Evolutionary conservation across 352 stramenopile species (phyloP).

Genomic region (Phytophthora hybrid): DNA sequence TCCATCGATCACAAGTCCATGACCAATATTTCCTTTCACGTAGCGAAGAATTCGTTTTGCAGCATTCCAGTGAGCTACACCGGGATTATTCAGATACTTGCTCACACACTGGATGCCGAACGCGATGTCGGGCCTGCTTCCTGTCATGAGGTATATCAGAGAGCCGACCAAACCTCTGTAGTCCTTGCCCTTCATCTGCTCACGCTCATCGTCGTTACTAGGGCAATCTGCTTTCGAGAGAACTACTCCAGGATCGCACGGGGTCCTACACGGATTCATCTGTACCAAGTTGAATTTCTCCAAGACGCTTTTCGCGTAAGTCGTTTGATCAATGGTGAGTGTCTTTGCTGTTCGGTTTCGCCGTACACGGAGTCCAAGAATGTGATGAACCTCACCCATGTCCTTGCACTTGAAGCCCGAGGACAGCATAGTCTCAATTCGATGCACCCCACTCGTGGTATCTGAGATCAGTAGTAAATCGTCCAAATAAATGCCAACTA

Average conservation of each 20-base stretch:
- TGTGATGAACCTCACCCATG: constrained; percentile 18
- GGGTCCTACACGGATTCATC: background rate
- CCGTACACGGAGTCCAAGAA: constrained; percentile 2
- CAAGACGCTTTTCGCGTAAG: constrained; percentile 12
- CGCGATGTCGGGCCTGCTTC: constrained; percentile 21
- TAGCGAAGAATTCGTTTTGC: too few species aligned
- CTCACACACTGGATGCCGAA: constrained; percentile 13
- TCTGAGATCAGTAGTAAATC: constrained; percentile 17
- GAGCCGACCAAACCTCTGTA: constrained; percentile 20
- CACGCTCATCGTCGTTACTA: background rate
- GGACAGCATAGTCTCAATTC: constrained; percentile 7
- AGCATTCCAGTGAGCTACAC: background rate
- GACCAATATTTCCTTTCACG: too few species aligned
- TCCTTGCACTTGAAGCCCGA: constrained; percentile 24
- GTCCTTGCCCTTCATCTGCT: constrained; percentile 18
- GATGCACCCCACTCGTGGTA: background rate
- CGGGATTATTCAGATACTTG: constrained; percentile 22
- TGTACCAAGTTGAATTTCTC: constrained; percentile 25
- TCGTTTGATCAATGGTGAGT: constrained; percentile 17
- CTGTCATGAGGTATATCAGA: constrained; percentile 25
- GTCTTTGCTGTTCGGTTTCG: constrained; percentile 2
- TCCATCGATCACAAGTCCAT: too few species aligned
- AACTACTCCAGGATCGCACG: background rate
- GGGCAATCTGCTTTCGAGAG: constrained; percentile 10
- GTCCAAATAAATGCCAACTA: constrained; percentile 24